These are phyloP conservation scores for Colletotrichum phormii DNA, from an alignment of 2,329 filamentous ascomycete genomes.

Conservation along the genomic window DNA sequence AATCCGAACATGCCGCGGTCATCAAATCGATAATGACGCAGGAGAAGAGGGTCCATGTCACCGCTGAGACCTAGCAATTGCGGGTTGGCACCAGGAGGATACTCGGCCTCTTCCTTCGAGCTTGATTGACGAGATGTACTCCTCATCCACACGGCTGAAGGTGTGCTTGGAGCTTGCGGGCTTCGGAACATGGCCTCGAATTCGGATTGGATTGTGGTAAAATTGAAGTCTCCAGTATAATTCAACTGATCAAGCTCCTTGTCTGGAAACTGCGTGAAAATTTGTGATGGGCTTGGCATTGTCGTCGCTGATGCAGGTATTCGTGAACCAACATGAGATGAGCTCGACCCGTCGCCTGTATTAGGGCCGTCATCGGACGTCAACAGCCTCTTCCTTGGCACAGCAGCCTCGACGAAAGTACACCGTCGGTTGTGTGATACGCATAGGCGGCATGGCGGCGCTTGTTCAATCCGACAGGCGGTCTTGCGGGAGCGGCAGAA, in stretches of 20 bases:
- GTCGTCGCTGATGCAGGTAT: not conserved
- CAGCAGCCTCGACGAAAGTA: conserved; percentile 53
- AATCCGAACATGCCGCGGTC: conserved; percentile 36
- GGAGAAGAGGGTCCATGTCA: conserved; percentile 39
- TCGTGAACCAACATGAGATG: not conserved
- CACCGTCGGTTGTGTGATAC: conserved; percentile 54
- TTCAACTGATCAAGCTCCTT: not conserved
- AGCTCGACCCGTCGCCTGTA: not conserved
- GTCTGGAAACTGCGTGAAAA: too few species aligned
- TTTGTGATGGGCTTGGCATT: not conserved
- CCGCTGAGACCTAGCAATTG: conserved; percentile 26
- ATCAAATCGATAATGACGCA: conserved; percentile 34
- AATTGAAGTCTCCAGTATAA: conserved; percentile 4
- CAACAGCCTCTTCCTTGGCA: conserved; percentile 29
- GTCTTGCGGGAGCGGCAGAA: conserved; percentile 58
- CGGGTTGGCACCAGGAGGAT: conserved; percentile 6
- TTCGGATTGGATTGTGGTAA: conserved; percentile 28
- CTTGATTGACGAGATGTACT: not conserved
- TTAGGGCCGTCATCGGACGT: not conserved
- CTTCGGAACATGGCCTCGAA: conserved; percentile 31
- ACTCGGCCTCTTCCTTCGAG: not conserved
- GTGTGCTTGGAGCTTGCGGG: not conserved
- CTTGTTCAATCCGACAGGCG: conserved; percentile 54
- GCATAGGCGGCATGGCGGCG: conserved; percentile 56
- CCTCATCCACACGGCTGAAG: not conserved